These are phyloP conservation scores for Trypanosomatidae sp. DNA, from an alignment of 208 protist genomes.

Conservation along the genomic window DNA sequence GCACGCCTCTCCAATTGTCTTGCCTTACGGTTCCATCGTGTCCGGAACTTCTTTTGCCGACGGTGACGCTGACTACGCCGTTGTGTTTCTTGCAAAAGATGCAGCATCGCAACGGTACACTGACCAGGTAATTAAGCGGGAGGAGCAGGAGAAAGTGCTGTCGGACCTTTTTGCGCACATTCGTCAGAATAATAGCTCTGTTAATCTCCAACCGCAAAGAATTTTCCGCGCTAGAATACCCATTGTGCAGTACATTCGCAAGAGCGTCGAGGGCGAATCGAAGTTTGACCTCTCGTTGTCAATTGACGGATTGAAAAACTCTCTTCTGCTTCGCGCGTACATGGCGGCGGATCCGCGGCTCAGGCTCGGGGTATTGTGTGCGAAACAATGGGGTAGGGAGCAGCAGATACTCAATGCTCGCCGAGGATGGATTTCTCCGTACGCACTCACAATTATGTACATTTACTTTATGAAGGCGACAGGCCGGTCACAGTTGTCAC, in stretches of 20 bases:
- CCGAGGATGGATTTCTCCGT: conserved; percentile 83
- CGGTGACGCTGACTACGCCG: conserved; percentile 71
- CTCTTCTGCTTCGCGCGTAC: conserved; percentile 64
- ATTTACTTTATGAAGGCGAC: conserved; percentile 69
- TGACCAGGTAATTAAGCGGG: conserved; percentile 20
- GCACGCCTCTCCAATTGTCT: conserved; percentile 32
- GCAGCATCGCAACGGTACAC: no score
- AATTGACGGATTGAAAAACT: conserved; percentile 68
- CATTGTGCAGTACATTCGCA: conserved; percentile 46
- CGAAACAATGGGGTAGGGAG: conserved; percentile 71
- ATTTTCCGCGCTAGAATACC: conserved; percentile 81
- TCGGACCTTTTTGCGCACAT: conserved; percentile 54
- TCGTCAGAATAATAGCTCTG: conserved; percentile 6
- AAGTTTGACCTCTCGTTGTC: conserved; percentile 85
- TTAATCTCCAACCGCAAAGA: conserved; percentile 45
- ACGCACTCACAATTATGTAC: conserved; percentile 82
- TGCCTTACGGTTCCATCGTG: conserved; percentile 77
- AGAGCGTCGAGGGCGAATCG: background rate
- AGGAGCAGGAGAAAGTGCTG: conserved; percentile 47
- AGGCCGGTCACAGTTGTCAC: no score
- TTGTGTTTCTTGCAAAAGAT: conserved; percentile 39
- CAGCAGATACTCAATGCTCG: conserved; percentile 69
- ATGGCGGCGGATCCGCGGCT: conserved; percentile 62
- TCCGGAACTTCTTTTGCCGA: conserved; percentile 70
- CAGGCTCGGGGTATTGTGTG: conserved; percentile 42